Percentiles rank a stretch among this genome's conserved stretches.
phyloP scores from a whole-genome alignment of 495 filamentous ascomycete genomes.

The Annulohypoxylon bovei region DNA sequence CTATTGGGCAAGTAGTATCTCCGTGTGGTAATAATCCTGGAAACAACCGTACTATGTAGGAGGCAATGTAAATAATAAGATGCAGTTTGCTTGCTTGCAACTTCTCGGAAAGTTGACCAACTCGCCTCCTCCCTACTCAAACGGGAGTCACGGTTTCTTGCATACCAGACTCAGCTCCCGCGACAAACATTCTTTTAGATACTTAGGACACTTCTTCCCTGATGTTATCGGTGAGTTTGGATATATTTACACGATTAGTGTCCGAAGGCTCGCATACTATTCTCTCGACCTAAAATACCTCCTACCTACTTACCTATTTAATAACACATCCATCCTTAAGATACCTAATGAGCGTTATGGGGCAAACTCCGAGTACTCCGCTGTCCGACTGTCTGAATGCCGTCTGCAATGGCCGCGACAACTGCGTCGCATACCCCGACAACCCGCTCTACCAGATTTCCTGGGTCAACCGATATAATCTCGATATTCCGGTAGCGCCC shows the following conservation, averaged over 20 bases:
- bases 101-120: constrained; percentile 19
- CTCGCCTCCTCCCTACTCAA: constrained; percentile 13
- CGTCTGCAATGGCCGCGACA: constrained; percentile 52
- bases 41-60: constrained; percentile 11
- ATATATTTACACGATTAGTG: not conserved
- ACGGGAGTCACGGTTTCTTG: constrained; percentile 23
- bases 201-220: no score
- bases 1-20: constrained; percentile 43
- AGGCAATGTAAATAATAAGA: constrained; percentile 28
- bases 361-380: constrained; percentile 42
- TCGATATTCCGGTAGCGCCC: constrained; percentile 68
- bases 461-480: constrained; percentile 69
- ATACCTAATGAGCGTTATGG: constrained; percentile 40
- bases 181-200: constrained; percentile 12
- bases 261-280: not conserved
- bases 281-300: constrained; percentile 14
- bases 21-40: constrained; percentile 29
- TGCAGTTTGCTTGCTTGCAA: constrained; percentile 23
- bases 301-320: constrained; percentile 10
- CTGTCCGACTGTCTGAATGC: constrained; percentile 52
- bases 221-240: not conserved
- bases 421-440: constrained; percentile 55
- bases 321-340: constrained; percentile 1
- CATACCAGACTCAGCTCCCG: no score
- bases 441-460: constrained; percentile 51